phyloP scores from a whole-genome alignment of 495 filamentous ascomycete species.

The Trichoderma reesei region DNA sequence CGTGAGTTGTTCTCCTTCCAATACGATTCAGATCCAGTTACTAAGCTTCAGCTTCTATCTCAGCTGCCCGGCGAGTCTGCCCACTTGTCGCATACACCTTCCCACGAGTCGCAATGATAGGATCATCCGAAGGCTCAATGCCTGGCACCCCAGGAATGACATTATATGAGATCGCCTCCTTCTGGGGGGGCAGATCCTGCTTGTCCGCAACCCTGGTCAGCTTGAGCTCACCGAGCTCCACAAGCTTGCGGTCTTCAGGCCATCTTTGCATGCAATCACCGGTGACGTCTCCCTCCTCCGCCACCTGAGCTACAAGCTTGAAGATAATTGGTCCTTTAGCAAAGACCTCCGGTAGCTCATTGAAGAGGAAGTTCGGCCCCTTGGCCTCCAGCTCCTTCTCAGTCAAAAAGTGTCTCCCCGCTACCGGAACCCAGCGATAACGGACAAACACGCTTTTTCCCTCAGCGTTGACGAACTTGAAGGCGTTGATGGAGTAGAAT shows the following conservation, averaged over 20 bases:
- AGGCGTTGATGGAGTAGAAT: conserved; percentile 41
- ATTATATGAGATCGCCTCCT: conserved; percentile 45
- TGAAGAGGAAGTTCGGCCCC: conserved; percentile 31
- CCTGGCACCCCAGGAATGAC: conserved; percentile 44
- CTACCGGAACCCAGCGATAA: conserved; percentile 34
- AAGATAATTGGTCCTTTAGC: conserved; percentile 27
- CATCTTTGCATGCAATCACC: conserved; percentile 43
- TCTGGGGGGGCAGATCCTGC: conserved; percentile 24
- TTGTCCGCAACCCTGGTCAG: conserved; percentile 29
- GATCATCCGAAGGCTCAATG: conserved; percentile 39
- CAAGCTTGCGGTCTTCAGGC: conserved; percentile 36
- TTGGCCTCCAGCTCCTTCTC: conserved; percentile 23
- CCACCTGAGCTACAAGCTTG: conserved; percentile 39
- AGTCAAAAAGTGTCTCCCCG: conserved; percentile 28
- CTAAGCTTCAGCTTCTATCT: no score
- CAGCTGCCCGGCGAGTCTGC: conserved; percentile 26
- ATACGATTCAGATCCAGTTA: no score
- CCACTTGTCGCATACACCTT: conserved; percentile 45
- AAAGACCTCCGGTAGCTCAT: conserved; percentile 29
- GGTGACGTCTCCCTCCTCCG: conserved; percentile 37
- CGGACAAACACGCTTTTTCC: conserved; percentile 37
- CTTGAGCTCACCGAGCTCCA: conserved; percentile 39
- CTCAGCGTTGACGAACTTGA: conserved; percentile 33
- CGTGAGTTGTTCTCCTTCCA: no score
- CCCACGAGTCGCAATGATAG: conserved; percentile 42